Conservation (phyloP, 2,329 filamentous ascomycete genomes). For the Ophidiomyces ophidiicola region DNA sequence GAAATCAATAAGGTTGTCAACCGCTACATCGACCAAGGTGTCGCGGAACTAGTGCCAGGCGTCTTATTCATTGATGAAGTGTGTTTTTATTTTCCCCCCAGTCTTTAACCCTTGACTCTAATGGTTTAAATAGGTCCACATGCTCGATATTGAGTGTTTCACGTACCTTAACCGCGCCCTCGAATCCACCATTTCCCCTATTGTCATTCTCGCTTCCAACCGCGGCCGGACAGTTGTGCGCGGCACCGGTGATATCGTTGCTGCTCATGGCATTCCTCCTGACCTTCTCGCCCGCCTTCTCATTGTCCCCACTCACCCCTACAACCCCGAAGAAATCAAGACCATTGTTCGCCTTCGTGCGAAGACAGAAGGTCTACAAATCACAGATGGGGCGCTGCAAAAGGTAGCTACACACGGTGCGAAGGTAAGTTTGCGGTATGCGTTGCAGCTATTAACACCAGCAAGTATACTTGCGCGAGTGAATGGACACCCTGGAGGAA, state of each 20-base stretch:
- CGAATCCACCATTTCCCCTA: constrained; percentile 86
- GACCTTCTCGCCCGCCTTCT: constrained; percentile 89
- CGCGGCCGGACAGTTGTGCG: constrained; percentile 87
- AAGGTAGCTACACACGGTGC: constrained; percentile 79
- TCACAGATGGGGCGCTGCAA: constrained; percentile 72
- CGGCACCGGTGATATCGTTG: constrained; percentile 64
- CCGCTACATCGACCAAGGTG: constrained; percentile 96
- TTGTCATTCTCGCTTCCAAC: constrained; percentile 95
- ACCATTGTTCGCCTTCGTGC: constrained; percentile 78
- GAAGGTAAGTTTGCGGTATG: constrained; percentile 82
- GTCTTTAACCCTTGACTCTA: neutral
- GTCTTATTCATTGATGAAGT: constrained; percentile 98
- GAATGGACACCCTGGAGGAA: constrained; percentile 57
- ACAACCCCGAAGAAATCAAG: constrained; percentile 79
- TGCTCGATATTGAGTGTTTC: constrained; percentile 99
- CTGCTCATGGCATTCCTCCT: constrained; percentile 84
- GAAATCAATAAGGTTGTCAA: constrained; percentile 99
- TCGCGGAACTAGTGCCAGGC: constrained; percentile 93
- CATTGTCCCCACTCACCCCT: constrained; percentile 89
- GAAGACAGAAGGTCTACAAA: constrained; percentile 64
- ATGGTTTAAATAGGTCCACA: constrained; percentile 60
- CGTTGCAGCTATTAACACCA: constrained; percentile 78
- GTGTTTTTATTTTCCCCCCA: constrained; percentile 21
- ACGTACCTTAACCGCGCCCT: constrained; percentile 98
- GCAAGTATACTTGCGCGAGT: constrained; percentile 84